phyloP scores from a whole-genome alignment of 1,284 basidiomycete species.

The Meira miltonrushii region DNA sequence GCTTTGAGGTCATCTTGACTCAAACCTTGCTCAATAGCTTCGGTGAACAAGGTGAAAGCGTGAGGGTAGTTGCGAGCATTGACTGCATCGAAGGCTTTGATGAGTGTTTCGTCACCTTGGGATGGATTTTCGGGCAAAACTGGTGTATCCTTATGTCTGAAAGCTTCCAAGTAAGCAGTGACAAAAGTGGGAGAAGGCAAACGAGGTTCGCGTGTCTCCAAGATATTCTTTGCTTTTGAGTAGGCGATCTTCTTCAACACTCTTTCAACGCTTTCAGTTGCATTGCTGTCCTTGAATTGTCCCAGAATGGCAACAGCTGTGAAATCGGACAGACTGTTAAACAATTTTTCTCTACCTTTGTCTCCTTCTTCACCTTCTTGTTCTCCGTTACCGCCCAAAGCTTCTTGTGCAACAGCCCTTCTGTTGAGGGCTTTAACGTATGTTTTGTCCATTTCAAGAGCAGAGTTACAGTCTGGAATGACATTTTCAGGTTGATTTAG shows the following conservation, averaged over 20 bases:
- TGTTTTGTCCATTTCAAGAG: conserved; percentile 73
- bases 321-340: conserved; percentile 62
- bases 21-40: conserved; percentile 81
- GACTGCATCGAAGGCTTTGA: conserved; percentile 75
- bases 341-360: conserved; percentile 32
- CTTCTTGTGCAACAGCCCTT: conserved; percentile 78
- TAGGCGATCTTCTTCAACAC: conserved; percentile 79
- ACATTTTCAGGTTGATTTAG: conserved; percentile 75
- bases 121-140: conserved; percentile 69
- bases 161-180: conserved; percentile 92
- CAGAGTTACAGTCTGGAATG: conserved; percentile 83
- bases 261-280: conserved; percentile 79
- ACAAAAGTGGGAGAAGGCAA: conserved; percentile 90
- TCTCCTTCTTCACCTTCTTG: conserved; percentile 57
- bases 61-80: conserved; percentile 81
- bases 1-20: conserved; percentile 69
- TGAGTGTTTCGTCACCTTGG: conserved; percentile 75
- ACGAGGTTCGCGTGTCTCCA: conserved; percentile 71
- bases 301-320: conserved; percentile 92
- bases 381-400: conserved; percentile 67
- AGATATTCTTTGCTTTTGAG: conserved; percentile 67
- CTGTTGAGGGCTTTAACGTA: conserved; percentile 96
- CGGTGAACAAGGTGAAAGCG: conserved; percentile 72
- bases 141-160: conserved; percentile 71
- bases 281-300: conserved; percentile 76